Conservation (phyloP, 352 stramenopile species). For the Peronospora destructor region DNA sequence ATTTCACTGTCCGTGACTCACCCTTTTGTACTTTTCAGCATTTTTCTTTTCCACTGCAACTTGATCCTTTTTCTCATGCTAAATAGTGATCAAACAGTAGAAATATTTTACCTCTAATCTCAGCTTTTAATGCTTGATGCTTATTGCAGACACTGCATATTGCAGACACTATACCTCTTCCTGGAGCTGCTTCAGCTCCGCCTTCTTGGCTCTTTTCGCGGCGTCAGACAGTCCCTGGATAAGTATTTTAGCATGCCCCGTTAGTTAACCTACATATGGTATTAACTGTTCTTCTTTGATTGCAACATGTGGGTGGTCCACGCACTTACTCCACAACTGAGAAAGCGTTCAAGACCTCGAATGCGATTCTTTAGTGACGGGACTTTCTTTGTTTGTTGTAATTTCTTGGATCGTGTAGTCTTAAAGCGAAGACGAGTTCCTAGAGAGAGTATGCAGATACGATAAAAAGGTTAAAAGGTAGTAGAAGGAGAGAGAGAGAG, state of each 20-base stretch:
- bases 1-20: slow-evolving; percentile 12
- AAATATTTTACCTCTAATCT: not conserved
- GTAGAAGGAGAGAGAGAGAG: too few relatives aligned
- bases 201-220: slow-evolving; percentile 39
- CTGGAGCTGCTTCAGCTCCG: slow-evolving; percentile 42
- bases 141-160: not conserved
- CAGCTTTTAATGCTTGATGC: not conserved
- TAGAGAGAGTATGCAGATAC: slow-evolving; percentile 6
- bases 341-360: slow-evolving; percentile 67
- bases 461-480: too few relatives aligned
- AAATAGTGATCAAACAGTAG: not conserved
- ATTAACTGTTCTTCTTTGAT: slow-evolving; percentile 1
- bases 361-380: slow-evolving; percentile 83
- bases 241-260: not conserved
- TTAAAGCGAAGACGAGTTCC: slow-evolving; percentile 73
- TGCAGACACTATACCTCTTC: slow-evolving; percentile 27
- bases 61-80: slow-evolving; percentile 44
- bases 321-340: slow-evolving; percentile 49
- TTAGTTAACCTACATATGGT: too few relatives aligned
- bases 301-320: slow-evolving; percentile 1
- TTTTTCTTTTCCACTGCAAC: slow-evolving; percentile 61
- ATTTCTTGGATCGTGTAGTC: slow-evolving; percentile 47
- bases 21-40: slow-evolving; percentile 77
- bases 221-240: slow-evolving; percentile 37
- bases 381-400: slow-evolving; percentile 51